Base-by-base conservation (phyloP, 768 basidiomycete genomes). In the Albatrellus ellisii region DNA sequence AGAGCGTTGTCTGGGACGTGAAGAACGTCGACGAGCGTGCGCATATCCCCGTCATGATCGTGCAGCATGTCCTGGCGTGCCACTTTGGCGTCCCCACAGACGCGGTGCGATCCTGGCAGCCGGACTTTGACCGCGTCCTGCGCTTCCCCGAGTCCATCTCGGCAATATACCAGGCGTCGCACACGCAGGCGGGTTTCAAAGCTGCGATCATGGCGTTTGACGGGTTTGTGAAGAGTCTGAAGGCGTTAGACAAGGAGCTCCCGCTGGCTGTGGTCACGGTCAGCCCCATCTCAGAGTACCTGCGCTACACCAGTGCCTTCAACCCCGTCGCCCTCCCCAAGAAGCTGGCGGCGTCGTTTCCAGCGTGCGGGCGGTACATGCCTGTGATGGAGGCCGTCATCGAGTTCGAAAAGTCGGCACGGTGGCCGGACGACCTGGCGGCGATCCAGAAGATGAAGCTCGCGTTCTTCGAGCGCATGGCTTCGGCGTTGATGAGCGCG, bases 1-100 rank as follows among this genome's bases (percentile, higher is more conserved):
- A 97, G 59, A 88, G 84, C 50, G 89, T 97, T n/a, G 91, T 98
- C 2, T 99, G 95, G 95, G 83, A 95, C 15, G 75, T 88, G 6
- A 71, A 74, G 46, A 80, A 75, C 2, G 69, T 72, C 0, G 89
- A 94, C 39, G 87, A 90, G 46, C 78, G 87, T 21, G 67, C 77
- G 0, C 72, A 79, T 46, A 77, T 98, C 22, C 89, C 90, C 0
- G 62, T 67, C 11, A 68, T 73, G 61, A 74, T 97, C 51, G 75
- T 88, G 21, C 62, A 65, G 17, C 79, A 91, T 60, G 60, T 97
- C 29, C 69, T 99, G 8, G 54, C 66, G 14, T 67, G 70, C 20
- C 94, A 97, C 56, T 88, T 92, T 47, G 71, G 70, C n/a, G 57
- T 97, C 36, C 56, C 56, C 9, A 59, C 58, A 6, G 63, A 61